Evolutionary conservation across 2,329 filamentous ascomycete species (phyloP).

Genomic region (Xylariaceae sp.): DNA sequence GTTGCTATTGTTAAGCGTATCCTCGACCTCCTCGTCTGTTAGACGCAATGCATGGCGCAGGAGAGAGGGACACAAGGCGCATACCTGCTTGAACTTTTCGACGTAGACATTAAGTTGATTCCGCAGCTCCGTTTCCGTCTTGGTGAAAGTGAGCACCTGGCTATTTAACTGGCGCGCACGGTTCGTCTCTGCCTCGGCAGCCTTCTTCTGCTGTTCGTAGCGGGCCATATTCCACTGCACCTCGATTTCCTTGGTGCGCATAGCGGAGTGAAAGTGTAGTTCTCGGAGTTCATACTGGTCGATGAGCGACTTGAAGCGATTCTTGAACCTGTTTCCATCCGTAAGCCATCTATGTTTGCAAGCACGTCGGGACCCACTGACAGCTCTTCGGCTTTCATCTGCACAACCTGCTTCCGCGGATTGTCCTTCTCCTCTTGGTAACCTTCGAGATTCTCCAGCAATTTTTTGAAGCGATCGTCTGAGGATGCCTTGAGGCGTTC

Average conservation of each 20-base stretch:
- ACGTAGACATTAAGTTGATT: conserved; percentile 98
- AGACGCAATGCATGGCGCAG: conserved; percentile 27
- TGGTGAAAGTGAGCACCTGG: conserved; percentile 92
- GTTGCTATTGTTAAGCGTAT: conserved; percentile 97
- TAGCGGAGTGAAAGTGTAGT: conserved; percentile 84
- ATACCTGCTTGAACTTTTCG: conserved; percentile 99
- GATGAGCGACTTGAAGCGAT: conserved; percentile 88
- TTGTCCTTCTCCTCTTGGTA: conserved; percentile 84
- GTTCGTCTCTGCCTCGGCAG: conserved; percentile 73
- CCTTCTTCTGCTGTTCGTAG: conserved; percentile 85
- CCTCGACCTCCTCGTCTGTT: conserved; percentile 76
- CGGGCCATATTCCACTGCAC: conserved; percentile 88
- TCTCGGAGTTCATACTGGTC: conserved; percentile 97
- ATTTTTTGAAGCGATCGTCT: conserved; percentile 76
- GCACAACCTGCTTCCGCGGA: conserved; percentile 72
- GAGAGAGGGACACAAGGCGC: conserved; percentile 29
- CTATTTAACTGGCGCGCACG: conserved; percentile 81
- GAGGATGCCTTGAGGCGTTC: conserved; percentile 77
- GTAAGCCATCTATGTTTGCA: conserved; percentile 5
- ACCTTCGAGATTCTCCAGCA: conserved; percentile 81
- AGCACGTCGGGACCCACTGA: conserved; percentile 40
- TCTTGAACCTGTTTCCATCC: conserved; percentile 65
- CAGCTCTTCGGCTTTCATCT: conserved; percentile 87
- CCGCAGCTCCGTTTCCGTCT: conserved; percentile 88
- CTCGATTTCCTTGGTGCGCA: conserved; percentile 93